Base-by-base conservation (phyloP, 2,329 filamentous ascomycete genomes). In the Aspergillus pseudotamarii region DNA sequence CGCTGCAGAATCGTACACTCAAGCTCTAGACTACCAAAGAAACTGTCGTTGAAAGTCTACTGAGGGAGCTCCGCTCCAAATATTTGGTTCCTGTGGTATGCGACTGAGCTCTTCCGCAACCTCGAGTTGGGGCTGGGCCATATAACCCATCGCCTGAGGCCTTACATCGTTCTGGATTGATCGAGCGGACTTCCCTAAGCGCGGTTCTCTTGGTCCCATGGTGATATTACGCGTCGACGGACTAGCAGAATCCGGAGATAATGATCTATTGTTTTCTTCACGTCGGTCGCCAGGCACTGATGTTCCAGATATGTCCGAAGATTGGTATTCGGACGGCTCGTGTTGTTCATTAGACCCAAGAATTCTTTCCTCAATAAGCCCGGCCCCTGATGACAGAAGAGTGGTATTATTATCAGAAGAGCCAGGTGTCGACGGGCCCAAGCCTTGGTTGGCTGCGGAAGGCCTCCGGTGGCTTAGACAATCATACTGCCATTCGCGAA, bases 401-500 rank as follows among this genome's bases (percentile, higher is more conserved):
- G 16, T 30, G 9, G 11, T n/a, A 3, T 51, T 51, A 2, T 30
- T 16, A 4, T 51, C 48, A 32, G 28, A 14, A 11, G 5, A 2
- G 16, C 26, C 12, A 14, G 26, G 9, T 1, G 48, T 32, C 4
- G 48, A 32, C 14, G 26, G 28, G 10, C 10, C 8, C 3, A 51
- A 2, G 1, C 10, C 19, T 32, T 51, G 26, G 11, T 51, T 50
- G 46, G 19, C 41, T 21, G 55, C n/a, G 3, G n/a, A n/a, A 43
- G 19, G 28, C 23, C 41, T 19, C 12, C 34, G 56, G 19, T 32
- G 26, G 12, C 48, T 43, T 9, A 46, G 60, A 57, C 71, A 76
- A 46, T 75, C 73, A 32, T 70, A 63, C 61, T 79, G 74, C 78
- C 78, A 80, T 59, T 68, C 69, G 6, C 76, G 73, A 41, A 80